Conservation (phyloP, 805 yeast genomes). For the Cyberlindnera petersonii region DNA sequence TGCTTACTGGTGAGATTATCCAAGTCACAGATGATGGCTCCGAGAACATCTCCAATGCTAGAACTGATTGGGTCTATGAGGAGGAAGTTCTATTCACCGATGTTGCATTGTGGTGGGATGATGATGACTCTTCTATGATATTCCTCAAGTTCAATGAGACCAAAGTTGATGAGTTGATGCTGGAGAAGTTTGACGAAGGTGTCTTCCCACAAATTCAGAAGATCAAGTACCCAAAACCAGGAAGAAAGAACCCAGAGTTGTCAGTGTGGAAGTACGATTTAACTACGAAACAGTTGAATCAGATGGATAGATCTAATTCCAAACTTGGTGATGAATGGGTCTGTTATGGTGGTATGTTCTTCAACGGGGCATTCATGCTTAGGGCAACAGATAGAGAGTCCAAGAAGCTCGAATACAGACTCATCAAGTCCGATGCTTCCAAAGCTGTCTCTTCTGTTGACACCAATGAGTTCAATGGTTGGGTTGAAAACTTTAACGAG, state of each 20-base stretch:
- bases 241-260: constrained; percentile 54
- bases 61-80: constrained; percentile 82
- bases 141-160: constrained; percentile 60
- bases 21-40: constrained; percentile 47
- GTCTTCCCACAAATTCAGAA: constrained; percentile 44
- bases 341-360: constrained; percentile 62
- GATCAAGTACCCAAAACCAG: constrained; percentile 73
- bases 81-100: constrained; percentile 68
- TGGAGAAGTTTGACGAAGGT: constrained; percentile 46
- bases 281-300: constrained; percentile 18
- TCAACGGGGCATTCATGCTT: constrained; percentile 46
- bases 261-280: constrained; percentile 43
- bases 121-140: constrained; percentile 52
- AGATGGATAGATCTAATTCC: constrained; percentile 25
- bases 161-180: constrained; percentile 46
- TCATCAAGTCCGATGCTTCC: constrained; percentile 32
- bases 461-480: constrained; percentile 45
- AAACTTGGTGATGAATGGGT: constrained; percentile 44
- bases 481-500: constrained; percentile 52
- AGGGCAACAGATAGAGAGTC: constrained; percentile 65
- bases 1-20: constrained; percentile 17
- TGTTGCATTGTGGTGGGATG: constrained; percentile 69
- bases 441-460: constrained; percentile 40
- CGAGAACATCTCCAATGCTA: constrained; percentile 54
- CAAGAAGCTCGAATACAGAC: constrained; percentile 46